These are phyloP conservation scores for Epicoccum sorghinum DNA, from an alignment of 2,329 filamentous ascomycete species.

Conservation along the genomic window DNA sequence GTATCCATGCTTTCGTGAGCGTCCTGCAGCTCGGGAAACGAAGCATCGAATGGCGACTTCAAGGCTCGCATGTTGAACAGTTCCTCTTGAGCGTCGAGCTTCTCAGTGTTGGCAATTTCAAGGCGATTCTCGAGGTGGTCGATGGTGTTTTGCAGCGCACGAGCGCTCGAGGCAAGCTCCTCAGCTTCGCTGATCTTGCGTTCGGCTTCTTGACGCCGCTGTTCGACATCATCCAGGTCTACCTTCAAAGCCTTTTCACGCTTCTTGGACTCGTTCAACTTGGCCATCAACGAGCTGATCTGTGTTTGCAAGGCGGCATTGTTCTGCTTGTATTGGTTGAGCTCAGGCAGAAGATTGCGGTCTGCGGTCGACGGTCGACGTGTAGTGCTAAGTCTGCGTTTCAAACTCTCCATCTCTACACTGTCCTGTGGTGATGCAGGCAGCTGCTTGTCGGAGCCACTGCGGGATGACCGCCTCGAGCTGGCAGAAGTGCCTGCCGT, in stretches of 20 bases:
- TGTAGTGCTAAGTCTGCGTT: slow-evolving; percentile 46
- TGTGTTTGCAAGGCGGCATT: slow-evolving; percentile 43
- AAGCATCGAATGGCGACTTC: slow-evolving; percentile 37
- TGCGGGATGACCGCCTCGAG: slow-evolving; percentile 28
- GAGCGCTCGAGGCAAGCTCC: slow-evolving; percentile 29
- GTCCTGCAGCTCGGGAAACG: slow-evolving; percentile 17
- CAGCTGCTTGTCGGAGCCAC: slow-evolving; percentile 34
- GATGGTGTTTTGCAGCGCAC: slow-evolving; percentile 46
- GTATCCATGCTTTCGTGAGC: slow-evolving; percentile 38
- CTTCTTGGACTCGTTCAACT: slow-evolving; percentile 48
- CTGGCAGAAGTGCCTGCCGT: slow-evolving; percentile 29
- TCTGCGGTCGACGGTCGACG: slow-evolving; percentile 42
- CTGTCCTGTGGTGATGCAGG: slow-evolving; percentile 26
- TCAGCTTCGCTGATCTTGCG: slow-evolving; percentile 36
- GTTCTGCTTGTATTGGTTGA: slow-evolving; percentile 47
- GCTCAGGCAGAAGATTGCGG: slow-evolving; percentile 45
- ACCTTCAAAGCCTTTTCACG: slow-evolving; percentile 38
- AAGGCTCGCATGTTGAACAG: slow-evolving; percentile 38
- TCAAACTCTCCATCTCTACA: slow-evolving; percentile 47
- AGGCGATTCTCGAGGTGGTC: slow-evolving; percentile 49
- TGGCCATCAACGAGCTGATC: slow-evolving; percentile 49
- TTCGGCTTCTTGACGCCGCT: slow-evolving; percentile 37
- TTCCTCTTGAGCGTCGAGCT: slow-evolving; percentile 49
- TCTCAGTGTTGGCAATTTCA: slow-evolving; percentile 49
- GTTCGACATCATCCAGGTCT: slow-evolving; percentile 41